Evolutionary conservation across 1,139 yeast species (phyloP), one percentile per base, ranked within the genome.

Genomic region (Kurtzmaniella quercitrusa): DNA sequence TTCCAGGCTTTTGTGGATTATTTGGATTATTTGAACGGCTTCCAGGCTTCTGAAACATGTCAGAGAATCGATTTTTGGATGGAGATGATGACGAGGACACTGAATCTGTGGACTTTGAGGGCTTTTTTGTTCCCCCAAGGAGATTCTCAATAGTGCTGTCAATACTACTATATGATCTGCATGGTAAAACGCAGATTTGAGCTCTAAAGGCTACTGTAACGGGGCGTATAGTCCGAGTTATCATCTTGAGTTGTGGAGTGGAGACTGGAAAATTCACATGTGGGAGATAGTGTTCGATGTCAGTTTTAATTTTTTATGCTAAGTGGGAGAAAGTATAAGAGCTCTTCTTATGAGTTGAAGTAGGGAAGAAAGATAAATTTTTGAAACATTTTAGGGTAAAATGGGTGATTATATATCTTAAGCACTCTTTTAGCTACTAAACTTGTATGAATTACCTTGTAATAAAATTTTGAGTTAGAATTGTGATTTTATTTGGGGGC

Each of bases 21-120:
- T 16, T 16, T 36, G 17, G 33, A 33, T 33, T 6, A 34, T 35
- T 33, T 38, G 38, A 19, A 35, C 36, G 28, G 22, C 38, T 20
- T 23, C 42, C 26, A 38, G 42, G 9, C 39, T 44, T 21, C 37
- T 42, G 28, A 12, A 23, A 4, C 22, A 11, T 23, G 33, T 17
- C 33, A 40, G 11, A 34, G 36, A 14, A 38, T 39, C 22, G 33
- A 5, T 42, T 45, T 9, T 41, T 34, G 18, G 40, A 14, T 2
- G 23, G 11, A 32, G 34, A 26, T 28, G 23, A 17, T 17, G 22
- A 26, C 19, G 32, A 9, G 12, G 15, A 19, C n/a, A 15, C 7
- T 8, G 35, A 18, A 20, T 9, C 21, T 21, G 8, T 20, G 14
- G 21, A 11, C 8, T 16, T 16, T 19, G 21, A 8, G 38, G 34